Evolutionary conservation across 176 grass and related monocot genomes (phyloP), one percentile per base, ranked within the genome.

Genomic region (Panicum miliaceum): DNA sequence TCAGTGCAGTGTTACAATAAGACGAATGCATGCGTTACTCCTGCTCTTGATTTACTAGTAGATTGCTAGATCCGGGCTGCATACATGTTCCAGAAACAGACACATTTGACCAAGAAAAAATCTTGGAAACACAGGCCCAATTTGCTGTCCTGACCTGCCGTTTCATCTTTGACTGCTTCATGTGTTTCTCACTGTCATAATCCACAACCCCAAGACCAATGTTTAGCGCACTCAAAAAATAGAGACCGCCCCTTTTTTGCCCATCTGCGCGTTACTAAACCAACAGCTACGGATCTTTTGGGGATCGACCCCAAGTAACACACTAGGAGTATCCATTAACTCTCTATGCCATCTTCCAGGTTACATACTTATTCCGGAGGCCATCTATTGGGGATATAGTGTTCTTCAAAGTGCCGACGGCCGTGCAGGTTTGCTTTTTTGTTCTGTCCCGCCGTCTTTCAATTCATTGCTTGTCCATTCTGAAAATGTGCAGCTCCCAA

Each of bases 301-400:
- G 46, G 46, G 46, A 41, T 60, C 6, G 19, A 26, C 5, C n/a
- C 27, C 32, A 50, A 15, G 1, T 43, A 40, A 27, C 22, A 23
- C 37, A 3, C n/a, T n/a, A 41, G 40, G 40, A 41, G 40, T 41
- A 25, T 45, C 36, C 36, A 71, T 43, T 58, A 57, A 48, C 56
- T 77, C 64, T 82, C 16, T 26, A 45, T 48, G 26, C 38, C 27
- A 36, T 35, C 40, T 62, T 36, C 35, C 83, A 89, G 88, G 20
- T 89, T 75, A 89, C 88, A 4, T 89, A 89, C 77, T 77, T 89
- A 48, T 85, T 89, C 64, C 77, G 88, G 77, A 85, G 54, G 71
- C 88, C 82, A 35, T 89, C 82, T 76, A 74, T 85, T 60, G 88
- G 88, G 26, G 88, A 85, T 20, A 71, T 89, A 53, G 71, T 89